Base-by-base conservation (phyloP, 2,329 filamentous ascomycete genomes). In the Sarocladiaceae sp. region DNA sequence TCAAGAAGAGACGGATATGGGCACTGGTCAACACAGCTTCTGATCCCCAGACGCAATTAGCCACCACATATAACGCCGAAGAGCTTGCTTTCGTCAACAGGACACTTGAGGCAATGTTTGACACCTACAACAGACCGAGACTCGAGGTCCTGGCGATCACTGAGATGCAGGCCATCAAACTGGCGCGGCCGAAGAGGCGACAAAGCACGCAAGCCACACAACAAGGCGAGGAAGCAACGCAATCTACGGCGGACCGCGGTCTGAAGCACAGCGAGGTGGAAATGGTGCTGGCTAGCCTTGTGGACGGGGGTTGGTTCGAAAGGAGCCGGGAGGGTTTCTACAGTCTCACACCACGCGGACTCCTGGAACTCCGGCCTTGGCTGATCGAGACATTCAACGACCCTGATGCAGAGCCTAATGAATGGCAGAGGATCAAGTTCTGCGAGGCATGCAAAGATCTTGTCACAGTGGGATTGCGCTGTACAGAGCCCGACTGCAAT, bases 351-450 rank as follows among this genome's bases (percentile, higher is more conserved):
- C 78, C 88, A 3, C 77, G 91, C 7, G 84, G 81, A 2, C 67
- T 98, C 52, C 80, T 97, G 72, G 93, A 98, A 69, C 67, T 98
- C 46, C 75, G 84, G 47, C 73, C 77, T 2, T 97, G 90, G 82
- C 73, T 98, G 40, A 67, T 88, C n/a, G 85, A 87, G 44, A 88
- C 84, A 21, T 98, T 95, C 64, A 97, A 98, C 58, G 86, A 94
- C 45, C 66, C 74, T 1, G 76, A 79, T 9, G 70, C 72, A 2
- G 79, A 78, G 9, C 65, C 69, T 1, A 64, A 67, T n/a, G 79
- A 79, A 26, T 80, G 76, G 71, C 76, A 88, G 58, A 80, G 81
- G 50, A 85, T 98, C 60, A 95, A 93, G 66, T 80, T 82, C 50
- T 98, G 93, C 60, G 78, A 85, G 57, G 89, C 87, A 1, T 98